A percentile compares a stretch with the other conserved stretches of the same genome.
phyloP scores from a whole-genome alignment of 768 basidiomycete species.

The Termitomyces sp. region DNA sequence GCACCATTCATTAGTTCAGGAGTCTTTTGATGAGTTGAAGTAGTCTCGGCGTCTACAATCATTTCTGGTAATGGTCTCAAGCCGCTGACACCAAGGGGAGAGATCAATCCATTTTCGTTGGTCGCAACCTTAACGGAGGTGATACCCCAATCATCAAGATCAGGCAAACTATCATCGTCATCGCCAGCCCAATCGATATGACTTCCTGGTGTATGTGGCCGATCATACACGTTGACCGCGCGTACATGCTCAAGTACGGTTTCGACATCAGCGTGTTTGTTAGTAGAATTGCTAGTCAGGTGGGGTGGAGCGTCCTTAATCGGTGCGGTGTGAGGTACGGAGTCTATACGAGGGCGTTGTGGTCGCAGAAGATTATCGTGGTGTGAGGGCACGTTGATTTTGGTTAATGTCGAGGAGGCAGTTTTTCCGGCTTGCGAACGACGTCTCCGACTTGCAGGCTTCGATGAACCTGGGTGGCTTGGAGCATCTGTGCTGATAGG shows the following conservation, averaged over 20 bases:
- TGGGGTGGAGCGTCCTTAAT: slow-evolving; percentile 63
- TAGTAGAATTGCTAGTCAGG: slow-evolving; percentile 33
- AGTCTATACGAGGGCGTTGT: slow-evolving; percentile 22
- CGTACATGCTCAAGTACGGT: slow-evolving; percentile 76
- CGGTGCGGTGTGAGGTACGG: slow-evolving; percentile 34
- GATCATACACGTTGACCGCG: slow-evolving; percentile 66
- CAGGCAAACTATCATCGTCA: slow-evolving; percentile 79
- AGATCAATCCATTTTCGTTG: slow-evolving; percentile 44
- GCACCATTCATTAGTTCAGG: not conserved
- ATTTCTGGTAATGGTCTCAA: slow-evolving; percentile 57
- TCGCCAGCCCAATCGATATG: slow-evolving; percentile 91
- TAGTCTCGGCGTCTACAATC: slow-evolving; percentile 18
- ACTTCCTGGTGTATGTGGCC: slow-evolving; percentile 68
- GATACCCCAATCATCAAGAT: slow-evolving; percentile 85
- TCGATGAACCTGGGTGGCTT: slow-evolving; percentile 26
- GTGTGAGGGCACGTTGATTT: slow-evolving; percentile 28
- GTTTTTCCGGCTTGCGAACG: slow-evolving; percentile 40
- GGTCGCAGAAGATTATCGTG: slow-evolving; percentile 31
- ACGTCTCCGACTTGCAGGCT: slow-evolving; percentile 44
- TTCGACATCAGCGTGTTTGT: slow-evolving; percentile 63
- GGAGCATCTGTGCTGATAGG: slow-evolving; percentile 17
- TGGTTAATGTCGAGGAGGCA: slow-evolving; percentile 21
- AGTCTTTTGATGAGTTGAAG: slow-evolving; percentile 4
- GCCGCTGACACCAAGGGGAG: slow-evolving; percentile 64
- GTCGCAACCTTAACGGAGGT: slow-evolving; percentile 31